These are phyloP conservation scores for Mucor mucedo DNA, from an alignment of 371 early-diverging fungal genomes.

Conservation along the genomic window DNA sequence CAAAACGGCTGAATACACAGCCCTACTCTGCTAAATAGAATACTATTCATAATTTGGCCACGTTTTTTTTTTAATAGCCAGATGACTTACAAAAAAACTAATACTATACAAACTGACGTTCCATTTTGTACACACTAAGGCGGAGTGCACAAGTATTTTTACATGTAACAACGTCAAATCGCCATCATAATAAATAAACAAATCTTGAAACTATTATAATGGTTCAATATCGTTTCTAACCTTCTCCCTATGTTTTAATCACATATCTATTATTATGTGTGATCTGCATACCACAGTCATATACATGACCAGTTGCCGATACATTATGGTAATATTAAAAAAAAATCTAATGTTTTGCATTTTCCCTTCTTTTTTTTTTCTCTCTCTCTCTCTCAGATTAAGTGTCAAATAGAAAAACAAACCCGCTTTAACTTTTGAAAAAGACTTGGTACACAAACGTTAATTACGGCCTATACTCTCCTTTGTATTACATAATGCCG, in stretches of 20 bases:
- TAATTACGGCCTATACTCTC: too few relatives aligned
- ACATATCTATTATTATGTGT: background rate
- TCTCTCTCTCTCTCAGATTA: too few relatives aligned
- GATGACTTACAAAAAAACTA: background rate
- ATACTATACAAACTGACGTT: background rate
- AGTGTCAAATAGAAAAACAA: too few relatives aligned
- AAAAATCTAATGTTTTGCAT: too few relatives aligned
- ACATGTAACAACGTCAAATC: constrained; percentile 1
- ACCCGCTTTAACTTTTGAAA: too few relatives aligned
- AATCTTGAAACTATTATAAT: constrained; percentile 2
- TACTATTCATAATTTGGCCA: constrained; percentile 2
- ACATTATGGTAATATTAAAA: background rate
- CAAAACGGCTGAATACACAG: constrained; percentile 1
- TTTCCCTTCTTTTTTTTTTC: too few relatives aligned
- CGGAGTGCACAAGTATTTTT: constrained; percentile 1
- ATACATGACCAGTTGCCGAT: background rate
- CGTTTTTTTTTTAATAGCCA: background rate
- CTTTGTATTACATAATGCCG: too few relatives aligned
- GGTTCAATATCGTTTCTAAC: background rate
- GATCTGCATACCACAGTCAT: constrained; percentile 7
- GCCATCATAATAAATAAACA: constrained; percentile 4
- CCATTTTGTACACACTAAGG: constrained; percentile 1
- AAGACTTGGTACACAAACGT: too few relatives aligned
- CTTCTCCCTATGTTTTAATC: background rate
- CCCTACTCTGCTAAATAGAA: background rate